phyloP scores from a whole-genome alignment of 495 filamentous ascomycete genomes.

The Diplogelasinospora grovesii region DNA sequence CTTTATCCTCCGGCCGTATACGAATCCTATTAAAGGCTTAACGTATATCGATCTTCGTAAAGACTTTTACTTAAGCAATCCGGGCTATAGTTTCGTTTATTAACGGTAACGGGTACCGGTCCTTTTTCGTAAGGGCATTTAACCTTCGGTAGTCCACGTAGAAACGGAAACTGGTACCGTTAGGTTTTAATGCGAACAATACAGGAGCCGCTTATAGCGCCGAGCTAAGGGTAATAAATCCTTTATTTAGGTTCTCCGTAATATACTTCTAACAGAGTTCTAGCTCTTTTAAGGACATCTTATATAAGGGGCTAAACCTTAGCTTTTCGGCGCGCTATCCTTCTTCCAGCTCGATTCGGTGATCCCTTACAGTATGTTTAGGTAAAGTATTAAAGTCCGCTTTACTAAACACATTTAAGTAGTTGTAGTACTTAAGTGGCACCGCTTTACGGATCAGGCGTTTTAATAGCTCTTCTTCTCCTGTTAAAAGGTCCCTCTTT shows the following conservation, averaged over 20 bases:
- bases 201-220: constrained; percentile 22
- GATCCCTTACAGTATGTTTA: background rate
- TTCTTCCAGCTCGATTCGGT: background rate
- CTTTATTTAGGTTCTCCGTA: constrained; percentile 7
- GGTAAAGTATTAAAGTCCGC: background rate
- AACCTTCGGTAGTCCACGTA: constrained; percentile 41
- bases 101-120: constrained; percentile 39
- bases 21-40: too few relatives aligned
- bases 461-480: background rate
- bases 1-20: too few relatives aligned
- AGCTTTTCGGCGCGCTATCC: background rate
- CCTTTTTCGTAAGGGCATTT: constrained; percentile 37
- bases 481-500: background rate
- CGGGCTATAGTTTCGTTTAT: constrained; percentile 36
- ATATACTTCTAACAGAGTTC: constrained; percentile 9
- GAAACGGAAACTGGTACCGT: constrained; percentile 29
- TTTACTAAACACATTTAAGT: constrained; percentile 2
- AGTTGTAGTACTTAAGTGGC: background rate
- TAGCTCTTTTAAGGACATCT: constrained; percentile 20
- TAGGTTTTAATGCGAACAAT: constrained; percentile 30
- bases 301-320: constrained; percentile 15
- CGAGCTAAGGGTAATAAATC: constrained; percentile 3
- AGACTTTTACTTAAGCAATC: constrained; percentile 25
- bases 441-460: background rate
- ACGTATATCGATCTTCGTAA: constrained; percentile 45